Evolutionary conservation across 495 filamentous ascomycete species (phyloP).

Genomic region (Podospora pseudocomata): DNA sequence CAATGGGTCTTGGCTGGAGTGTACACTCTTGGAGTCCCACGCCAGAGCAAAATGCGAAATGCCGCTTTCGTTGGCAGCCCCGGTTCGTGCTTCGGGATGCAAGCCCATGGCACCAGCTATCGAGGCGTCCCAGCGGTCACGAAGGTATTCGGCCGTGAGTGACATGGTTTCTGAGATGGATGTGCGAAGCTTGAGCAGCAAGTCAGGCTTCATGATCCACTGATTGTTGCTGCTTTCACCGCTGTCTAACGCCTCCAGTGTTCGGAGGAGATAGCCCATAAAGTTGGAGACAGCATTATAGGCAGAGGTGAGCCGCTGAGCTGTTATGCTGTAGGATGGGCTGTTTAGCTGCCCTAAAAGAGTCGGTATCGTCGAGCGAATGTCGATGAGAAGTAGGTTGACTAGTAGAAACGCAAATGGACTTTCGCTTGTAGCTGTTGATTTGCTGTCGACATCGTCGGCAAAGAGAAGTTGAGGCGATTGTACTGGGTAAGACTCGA

Average conservation of each 20-base stretch:
- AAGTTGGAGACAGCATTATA: constrained; percentile 59
- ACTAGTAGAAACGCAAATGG: constrained; percentile 59
- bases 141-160: constrained; percentile 58
- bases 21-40: constrained; percentile 47
- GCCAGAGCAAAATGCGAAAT: constrained; percentile 42
- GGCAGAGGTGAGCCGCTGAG: constrained; percentile 53
- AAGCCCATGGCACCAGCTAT: constrained; percentile 52
- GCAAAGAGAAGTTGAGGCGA: constrained; percentile 48
- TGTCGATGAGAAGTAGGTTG: constrained; percentile 56
- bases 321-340: constrained; percentile 43
- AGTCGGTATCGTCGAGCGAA: constrained; percentile 58
- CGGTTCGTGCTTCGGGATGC: constrained; percentile 43
- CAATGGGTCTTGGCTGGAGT: constrained; percentile 43
- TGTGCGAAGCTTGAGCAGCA: constrained; percentile 55
- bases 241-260: constrained; percentile 35
- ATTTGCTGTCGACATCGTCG: constrained; percentile 12
- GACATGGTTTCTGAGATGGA: constrained; percentile 57
- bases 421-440: constrained; percentile 32
- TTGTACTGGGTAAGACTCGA: constrained; percentile 46
- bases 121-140: constrained; percentile 61
- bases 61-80: constrained; percentile 28
- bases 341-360: constrained; percentile 53
- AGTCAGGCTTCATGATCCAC: constrained; percentile 45
- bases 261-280: constrained; percentile 53
- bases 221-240: constrained; percentile 21